phyloP scores from a whole-genome alignment of 2,329 filamentous ascomycete species.

The Aspergillus sp. region DNA sequence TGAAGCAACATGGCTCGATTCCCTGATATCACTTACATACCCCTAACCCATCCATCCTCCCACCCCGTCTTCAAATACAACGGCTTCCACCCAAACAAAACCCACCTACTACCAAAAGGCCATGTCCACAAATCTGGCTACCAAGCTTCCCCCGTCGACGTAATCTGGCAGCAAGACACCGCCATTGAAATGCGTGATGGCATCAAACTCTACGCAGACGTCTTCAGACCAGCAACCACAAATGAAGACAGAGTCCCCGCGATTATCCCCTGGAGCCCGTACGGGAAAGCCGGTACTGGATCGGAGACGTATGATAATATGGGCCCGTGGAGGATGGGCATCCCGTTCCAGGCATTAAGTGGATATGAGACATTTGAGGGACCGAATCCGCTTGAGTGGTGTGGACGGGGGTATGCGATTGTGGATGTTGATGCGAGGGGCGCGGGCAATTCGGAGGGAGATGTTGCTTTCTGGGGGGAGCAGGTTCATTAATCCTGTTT shows the following conservation, averaged over 20 bases:
- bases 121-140: constrained; percentile 3
- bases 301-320: constrained; percentile 8
- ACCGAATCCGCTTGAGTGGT: constrained; percentile 25
- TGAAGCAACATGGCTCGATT: too few relatives aligned
- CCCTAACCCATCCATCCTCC: not conserved
- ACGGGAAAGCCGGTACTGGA: constrained; percentile 21
- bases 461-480: constrained; percentile 17
- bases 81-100: constrained; percentile 5
- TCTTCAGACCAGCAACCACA: constrained; percentile 16
- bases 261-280: constrained; percentile 20
- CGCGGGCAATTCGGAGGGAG: constrained; percentile 20
- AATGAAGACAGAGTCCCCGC: constrained; percentile 17
- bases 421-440: constrained; percentile 25
- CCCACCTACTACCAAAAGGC: constrained; percentile 2
- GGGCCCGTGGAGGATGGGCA: constrained; percentile 9
- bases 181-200: constrained; percentile 21
- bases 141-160: constrained; percentile 6
- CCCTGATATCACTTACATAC: not conserved
- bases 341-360: constrained; percentile 10
- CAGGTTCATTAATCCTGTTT: not conserved
- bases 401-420: constrained; percentile 22
- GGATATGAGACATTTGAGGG: constrained; percentile 19
- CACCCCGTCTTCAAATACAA: constrained; percentile 1
- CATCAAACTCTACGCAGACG: constrained; percentile 16
- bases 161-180: constrained; percentile 18